A percentile compares a stretch with the other conserved stretches of the same genome.
Conservation (phyloP, 352 stramenopile species). For the Globisporangium spiculum region DNA sequence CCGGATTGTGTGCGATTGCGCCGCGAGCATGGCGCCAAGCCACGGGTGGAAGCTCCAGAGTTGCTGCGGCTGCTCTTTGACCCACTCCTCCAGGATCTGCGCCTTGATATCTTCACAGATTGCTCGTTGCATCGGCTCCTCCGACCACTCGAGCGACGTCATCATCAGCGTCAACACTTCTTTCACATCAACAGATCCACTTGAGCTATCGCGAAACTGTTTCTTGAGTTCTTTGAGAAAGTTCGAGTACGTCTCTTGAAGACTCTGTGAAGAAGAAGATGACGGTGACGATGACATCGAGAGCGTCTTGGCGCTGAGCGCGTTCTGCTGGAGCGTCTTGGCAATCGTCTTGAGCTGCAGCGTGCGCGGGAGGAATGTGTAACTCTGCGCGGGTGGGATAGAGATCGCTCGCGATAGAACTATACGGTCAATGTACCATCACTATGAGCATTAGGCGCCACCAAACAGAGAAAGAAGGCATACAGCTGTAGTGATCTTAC, state of each 20-base stretch:
- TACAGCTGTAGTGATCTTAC: constrained; percentile 13
- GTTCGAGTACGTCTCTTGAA: constrained; percentile 20
- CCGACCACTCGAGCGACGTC: constrained; percentile 2
- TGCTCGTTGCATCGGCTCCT: neutral
- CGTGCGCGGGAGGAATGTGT: constrained; percentile 33
- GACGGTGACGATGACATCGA: neutral
- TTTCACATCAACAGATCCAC: constrained; percentile 6
- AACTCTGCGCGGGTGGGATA: constrained; percentile 36
- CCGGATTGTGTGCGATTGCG: constrained; percentile 21
- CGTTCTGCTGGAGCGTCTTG: constrained; percentile 40
- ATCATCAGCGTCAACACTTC: constrained; percentile 11
- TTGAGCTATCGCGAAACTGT: constrained; percentile 5
- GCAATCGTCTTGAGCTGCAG: constrained; percentile 34
- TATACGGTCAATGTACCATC: neutral
- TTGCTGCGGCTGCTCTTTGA: neutral
- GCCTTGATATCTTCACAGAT: constrained; percentile 3
- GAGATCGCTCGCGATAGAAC: constrained; percentile 28
- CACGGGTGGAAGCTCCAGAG: constrained; percentile 15
- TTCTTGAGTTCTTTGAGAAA: constrained; percentile 23
- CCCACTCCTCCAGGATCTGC: constrained; percentile 6
- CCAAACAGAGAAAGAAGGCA: neutral
- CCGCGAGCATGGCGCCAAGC: constrained; percentile 15
- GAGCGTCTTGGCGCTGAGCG: constrained; percentile 27
- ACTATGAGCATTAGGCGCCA: neutral
- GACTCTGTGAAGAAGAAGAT: constrained; percentile 3